Evolutionary conservation across 257 asterid genomes (phyloP), one percentile per base, ranked within the genome.

Genomic region (Prunella vulgaris): DNA sequence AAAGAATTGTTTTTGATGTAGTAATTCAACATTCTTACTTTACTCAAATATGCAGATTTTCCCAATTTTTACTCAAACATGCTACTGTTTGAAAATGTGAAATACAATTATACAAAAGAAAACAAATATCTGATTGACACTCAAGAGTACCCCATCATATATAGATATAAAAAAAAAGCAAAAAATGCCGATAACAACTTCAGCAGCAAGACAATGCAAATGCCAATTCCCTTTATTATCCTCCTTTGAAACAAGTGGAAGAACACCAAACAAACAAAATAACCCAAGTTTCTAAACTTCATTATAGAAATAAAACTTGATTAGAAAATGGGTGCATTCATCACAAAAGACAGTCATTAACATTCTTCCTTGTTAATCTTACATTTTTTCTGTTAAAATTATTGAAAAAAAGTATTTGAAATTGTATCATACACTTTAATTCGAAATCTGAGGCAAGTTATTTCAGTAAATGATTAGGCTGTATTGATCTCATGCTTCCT

Each of bases 261-360:
- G 24, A 24, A 28, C 48, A 35, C 10, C 5, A 72, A 32, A 24
- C 52, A 21, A 63, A 14, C 30, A 25, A 69, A 18, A 20, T 35
- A 30, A 25, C 10, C 53, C 60, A 73, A 64, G 58, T 44, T 57
- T 68, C 42, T 59, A 27, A 74, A 60, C 42, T 51, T 66, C 37
- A 72, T 40, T 37, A 37, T 52, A 37, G 71, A 52, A 62, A 44
- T 37, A 30, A 42, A 42, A 28, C 48, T 27, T 18, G 12, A 54
- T 22, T 20, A 13, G 10, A 70, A 22, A 7, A 48, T 48, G 49
- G 8, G n/a, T 35, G 49, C 37, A 28, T 7, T 32, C n/a, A 20
- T 60, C 40, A 15, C 30, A 71, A 28, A 44, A 18, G 8, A 8
- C 35, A 5, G 17, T 58, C 51, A 1, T 6, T 52, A n/a, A 1